Evolutionary conservation across 2,329 filamentous ascomycete genomes (phyloP), one percentile per base, ranked within the genome.

Genomic region (Claviceps monticola): DNA sequence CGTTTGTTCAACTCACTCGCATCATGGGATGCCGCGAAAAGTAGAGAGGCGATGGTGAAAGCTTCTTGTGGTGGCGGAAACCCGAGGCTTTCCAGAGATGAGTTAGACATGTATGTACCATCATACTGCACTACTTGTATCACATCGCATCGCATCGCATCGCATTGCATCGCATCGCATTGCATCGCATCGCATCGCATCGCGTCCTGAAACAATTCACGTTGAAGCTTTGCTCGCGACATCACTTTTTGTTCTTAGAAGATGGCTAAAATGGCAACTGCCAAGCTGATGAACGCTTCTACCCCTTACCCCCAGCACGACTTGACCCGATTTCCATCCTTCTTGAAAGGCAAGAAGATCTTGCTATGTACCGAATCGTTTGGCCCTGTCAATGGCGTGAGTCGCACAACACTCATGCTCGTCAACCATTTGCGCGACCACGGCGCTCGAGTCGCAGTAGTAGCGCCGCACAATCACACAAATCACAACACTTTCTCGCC

Each of bases 351-450:
- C 9, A 82, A 80, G 63, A 76, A 75, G 55, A 73, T 86, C 55
- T 66, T 86, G 7, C 73, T 86, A 7, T 83, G 82, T 55, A 86
- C 82, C 14, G 83, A 86, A 62, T 86, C 82, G 0, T 82, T 85
- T 53, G 83, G 82, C 3, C 83, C 83, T 0, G 80, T 86, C 61
- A 86, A 86, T 60, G 83, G 83, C n/a, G 83, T 86, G 46, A 84
- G 79, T 59, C 74, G 82, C 55, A 86, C 83, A 4, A 86, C 83
- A 0, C 69, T 82, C 58, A 84, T 81, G 71, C 73, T 86, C 49
- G 79, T 86, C 51, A 78, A 80, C 61, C 83, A 86, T 57, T 69
- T 86, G 19, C 75, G 80, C 52, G 68, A 68, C n/a, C 69, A 86
- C 57, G 82, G 80, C 19, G 81, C 76, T 11, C 72, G 80, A 17